These are phyloP conservation scores for Blepharisma stoltei DNA, from an alignment of 73 alveolate genomes.

Conservation along the genomic window DNA sequence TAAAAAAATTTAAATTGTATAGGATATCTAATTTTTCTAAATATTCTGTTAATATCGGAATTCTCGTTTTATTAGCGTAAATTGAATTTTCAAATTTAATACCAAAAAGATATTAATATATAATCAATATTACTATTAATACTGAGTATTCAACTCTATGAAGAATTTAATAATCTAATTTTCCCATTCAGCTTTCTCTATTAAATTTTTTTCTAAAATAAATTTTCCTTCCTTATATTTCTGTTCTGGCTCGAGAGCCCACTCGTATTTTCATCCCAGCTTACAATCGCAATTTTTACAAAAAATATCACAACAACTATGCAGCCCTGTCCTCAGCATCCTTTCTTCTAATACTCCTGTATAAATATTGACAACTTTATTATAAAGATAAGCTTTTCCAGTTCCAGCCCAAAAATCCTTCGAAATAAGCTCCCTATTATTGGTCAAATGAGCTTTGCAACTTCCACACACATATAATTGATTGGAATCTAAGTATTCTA, in stretches of 20 bases:
- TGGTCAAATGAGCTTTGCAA: slow-evolving; percentile 70
- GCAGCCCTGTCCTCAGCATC: slow-evolving; percentile 75
- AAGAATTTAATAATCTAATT: background rate
- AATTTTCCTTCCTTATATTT: slow-evolving; percentile 83
- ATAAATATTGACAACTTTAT: slow-evolving; percentile 54
- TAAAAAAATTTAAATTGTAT: too few relatives aligned
- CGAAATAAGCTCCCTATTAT: slow-evolving; percentile 53
- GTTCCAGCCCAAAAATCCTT: slow-evolving; percentile 49
- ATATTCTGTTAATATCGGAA: too few relatives aligned
- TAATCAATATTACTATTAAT: too few relatives aligned
- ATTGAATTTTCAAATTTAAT: too few relatives aligned
- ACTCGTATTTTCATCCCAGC: slow-evolving; percentile 85
- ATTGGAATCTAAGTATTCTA: slow-evolving; percentile 56
- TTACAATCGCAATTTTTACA: slow-evolving; percentile 60
- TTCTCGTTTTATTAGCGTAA: too few relatives aligned
- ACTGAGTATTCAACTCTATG: too few relatives aligned
- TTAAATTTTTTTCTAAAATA: slow-evolving; percentile 68
- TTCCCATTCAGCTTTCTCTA: slow-evolving; percentile 37
- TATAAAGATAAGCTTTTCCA: slow-evolving; percentile 68
- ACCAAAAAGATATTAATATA: too few relatives aligned
- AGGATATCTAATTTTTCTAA: too few relatives aligned
- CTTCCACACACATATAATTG: slow-evolving; percentile 58
- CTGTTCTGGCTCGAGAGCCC: slow-evolving; percentile 69
- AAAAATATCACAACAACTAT: slow-evolving; percentile 72
- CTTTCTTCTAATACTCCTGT: slow-evolving; percentile 65